Conservation (phyloP, 768 basidiomycete species). For the Lactarius pseudohatsudake region DNA sequence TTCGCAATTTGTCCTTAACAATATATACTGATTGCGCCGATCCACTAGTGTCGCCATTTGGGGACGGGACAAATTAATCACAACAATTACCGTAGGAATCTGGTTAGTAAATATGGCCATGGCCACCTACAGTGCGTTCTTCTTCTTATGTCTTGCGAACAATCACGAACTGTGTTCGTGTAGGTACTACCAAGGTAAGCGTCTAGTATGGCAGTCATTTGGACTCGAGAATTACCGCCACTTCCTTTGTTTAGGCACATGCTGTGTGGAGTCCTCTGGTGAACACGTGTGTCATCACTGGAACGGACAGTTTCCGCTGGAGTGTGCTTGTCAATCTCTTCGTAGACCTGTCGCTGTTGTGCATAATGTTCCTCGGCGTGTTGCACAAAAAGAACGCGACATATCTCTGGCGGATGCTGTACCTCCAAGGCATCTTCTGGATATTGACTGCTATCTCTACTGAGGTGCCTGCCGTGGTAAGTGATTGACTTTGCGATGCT, state of each 20-base stretch:
- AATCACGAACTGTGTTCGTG: background rate
- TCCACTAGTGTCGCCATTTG: slow-evolving; percentile 25
- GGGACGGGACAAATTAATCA: slow-evolving; percentile 18
- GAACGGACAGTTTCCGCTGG: slow-evolving; percentile 25
- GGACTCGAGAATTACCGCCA: background rate
- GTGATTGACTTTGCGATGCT: background rate
- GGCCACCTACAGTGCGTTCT: slow-evolving; percentile 20
- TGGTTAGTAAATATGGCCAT: slow-evolving; percentile 15
- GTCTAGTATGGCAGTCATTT: too few relatives aligned
- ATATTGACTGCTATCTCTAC: slow-evolving; percentile 16
- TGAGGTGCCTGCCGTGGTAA: slow-evolving; percentile 27
- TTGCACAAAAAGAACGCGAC: slow-evolving; percentile 25
- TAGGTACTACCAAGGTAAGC: slow-evolving; percentile 19
- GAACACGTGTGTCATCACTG: slow-evolving; percentile 8
- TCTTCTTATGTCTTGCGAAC: background rate
- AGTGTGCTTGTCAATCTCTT: slow-evolving; percentile 22
- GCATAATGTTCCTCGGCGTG: slow-evolving; percentile 27
- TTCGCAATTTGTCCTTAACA: background rate
- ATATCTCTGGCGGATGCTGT: slow-evolving; percentile 27
- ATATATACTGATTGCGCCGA: background rate
- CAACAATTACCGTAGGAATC: background rate
- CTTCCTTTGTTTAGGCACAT: slow-evolving; percentile 4
- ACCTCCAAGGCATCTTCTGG: slow-evolving; percentile 26
- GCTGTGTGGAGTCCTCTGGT: slow-evolving; percentile 8
- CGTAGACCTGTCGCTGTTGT: slow-evolving; percentile 23